Evolutionary conservation across 2,329 filamentous ascomycete genomes (phyloP).

Genomic region (Triangularia verruculosa): DNA sequence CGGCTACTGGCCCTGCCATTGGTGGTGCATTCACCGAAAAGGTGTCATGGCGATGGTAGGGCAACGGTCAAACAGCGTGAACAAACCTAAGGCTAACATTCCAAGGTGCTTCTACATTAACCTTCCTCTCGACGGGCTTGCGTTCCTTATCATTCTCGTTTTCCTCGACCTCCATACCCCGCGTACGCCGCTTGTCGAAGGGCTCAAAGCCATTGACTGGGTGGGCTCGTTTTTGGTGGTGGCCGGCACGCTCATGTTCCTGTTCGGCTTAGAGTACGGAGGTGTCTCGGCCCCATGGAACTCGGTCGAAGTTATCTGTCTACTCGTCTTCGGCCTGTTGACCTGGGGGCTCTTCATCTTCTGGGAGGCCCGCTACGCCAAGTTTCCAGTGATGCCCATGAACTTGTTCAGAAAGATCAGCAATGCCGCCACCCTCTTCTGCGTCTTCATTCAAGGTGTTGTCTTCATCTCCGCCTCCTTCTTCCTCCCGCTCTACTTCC

Average conservation of each 20-base stretch:
- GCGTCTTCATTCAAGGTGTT: neutral
- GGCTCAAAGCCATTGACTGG: neutral
- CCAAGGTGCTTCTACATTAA: slow-evolving; percentile 36
- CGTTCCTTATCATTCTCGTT: neutral
- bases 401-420: neutral
- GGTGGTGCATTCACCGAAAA: slow-evolving; percentile 63
- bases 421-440: neutral
- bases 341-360: neutral
- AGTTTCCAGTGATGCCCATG: neutral
- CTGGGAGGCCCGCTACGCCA: slow-evolving; percentile 30
- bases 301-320: neutral
- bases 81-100: neutral
- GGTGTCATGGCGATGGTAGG: slow-evolving; percentile 56
- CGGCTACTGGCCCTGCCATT: slow-evolving; percentile 55
- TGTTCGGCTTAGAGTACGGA: neutral
- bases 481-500: neutral
- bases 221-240: neutral
- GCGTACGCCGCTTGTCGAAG: neutral
- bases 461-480: neutral
- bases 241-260: neutral
- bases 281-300: neutral
- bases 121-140: slow-evolving; percentile 40
- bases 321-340: neutral
- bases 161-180: neutral
- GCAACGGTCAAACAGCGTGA: neutral